Percentiles rank a stretch among this genome's conserved stretches.
phyloP scores from a whole-genome alignment of 1,139 yeast genomes.

The Tardiomyces blankii region DNA sequence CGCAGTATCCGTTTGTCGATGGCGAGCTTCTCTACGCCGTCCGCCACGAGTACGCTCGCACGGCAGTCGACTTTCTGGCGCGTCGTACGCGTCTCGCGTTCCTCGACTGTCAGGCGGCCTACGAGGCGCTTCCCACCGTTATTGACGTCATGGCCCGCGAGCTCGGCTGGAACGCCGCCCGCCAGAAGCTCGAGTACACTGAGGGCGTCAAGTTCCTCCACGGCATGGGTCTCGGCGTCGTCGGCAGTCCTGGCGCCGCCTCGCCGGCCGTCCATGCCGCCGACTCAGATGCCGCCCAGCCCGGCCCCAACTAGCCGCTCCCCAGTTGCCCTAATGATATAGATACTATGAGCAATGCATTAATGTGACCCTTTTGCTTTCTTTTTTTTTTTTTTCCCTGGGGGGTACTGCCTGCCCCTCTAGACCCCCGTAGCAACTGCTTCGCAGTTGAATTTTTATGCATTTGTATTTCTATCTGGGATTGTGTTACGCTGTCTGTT shows the following conservation, averaged over 20 bases:
- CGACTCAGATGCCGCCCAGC: conserved; percentile 4
- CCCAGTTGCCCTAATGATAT: background rate
- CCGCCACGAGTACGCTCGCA: conserved; percentile 74
- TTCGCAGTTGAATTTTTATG: no score
- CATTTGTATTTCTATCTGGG: no score
- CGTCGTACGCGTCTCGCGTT: conserved; percentile 93
- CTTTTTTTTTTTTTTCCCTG: no score
- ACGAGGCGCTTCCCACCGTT: conserved; percentile 71
- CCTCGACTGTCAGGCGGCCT: conserved; percentile 79
- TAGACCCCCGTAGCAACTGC: no score
- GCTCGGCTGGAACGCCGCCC: conserved; percentile 57
- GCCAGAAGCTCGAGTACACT: conserved; percentile 41
- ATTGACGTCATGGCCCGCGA: conserved; percentile 78
- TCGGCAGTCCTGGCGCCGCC: conserved; percentile 2
- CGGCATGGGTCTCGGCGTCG: conserved; percentile 29
- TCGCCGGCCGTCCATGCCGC: conserved; percentile 7
- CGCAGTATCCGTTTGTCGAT: conserved; percentile 82
- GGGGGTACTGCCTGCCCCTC: no score
- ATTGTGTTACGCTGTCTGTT: no score
- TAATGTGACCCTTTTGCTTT: no score
- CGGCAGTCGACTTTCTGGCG: conserved; percentile 82
- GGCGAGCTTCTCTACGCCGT: conserved; percentile 84
- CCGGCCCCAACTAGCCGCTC: background rate
- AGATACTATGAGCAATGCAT: background rate
- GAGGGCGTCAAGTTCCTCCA: conserved; percentile 26